Evolutionary conservation across 2,329 filamentous ascomycete genomes (phyloP).

Genomic region (Neofusicoccum cordaticola): DNA sequence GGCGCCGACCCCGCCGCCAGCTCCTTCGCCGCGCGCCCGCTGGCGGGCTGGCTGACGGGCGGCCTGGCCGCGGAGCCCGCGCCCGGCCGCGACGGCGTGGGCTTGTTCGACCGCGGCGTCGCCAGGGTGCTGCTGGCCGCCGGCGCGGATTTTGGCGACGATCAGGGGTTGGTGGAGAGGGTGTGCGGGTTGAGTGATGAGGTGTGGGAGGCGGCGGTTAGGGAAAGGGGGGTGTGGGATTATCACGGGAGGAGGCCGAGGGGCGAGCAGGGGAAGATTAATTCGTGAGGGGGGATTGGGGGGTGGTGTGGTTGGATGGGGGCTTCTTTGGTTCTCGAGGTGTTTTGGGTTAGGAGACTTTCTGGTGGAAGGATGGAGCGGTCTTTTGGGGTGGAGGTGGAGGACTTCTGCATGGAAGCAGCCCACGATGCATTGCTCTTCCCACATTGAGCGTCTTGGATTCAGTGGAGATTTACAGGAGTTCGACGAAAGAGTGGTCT

Average conservation of each 20-base stretch:
- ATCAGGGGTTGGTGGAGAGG: background rate
- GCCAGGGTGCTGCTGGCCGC: background rate
- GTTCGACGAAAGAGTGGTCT: no score
- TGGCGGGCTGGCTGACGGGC: background rate
- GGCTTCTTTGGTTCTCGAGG: no score
- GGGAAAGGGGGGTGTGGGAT: no score
- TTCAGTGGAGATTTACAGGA: no score
- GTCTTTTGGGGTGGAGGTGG: background rate
- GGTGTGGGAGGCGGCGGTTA: background rate
- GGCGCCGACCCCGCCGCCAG: background rate
- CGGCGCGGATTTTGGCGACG: background rate
- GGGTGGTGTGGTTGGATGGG: no score
- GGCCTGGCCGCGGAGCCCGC: background rate
- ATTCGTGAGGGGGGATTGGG: background rate
- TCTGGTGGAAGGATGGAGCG: background rate
- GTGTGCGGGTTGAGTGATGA: background rate
- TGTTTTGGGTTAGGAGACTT: background rate
- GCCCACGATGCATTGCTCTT: no score
- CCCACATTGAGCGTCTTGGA: no score
- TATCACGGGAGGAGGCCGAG: background rate
- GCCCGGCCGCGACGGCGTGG: background rate
- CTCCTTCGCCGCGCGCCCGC: background rate
- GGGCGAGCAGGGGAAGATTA: background rate
- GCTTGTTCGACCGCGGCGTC: background rate
- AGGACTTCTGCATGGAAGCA: background rate